Evolutionary conservation across 805 yeast genomes (phyloP).

Genomic region (Jamesozyma jinghongensis): DNA sequence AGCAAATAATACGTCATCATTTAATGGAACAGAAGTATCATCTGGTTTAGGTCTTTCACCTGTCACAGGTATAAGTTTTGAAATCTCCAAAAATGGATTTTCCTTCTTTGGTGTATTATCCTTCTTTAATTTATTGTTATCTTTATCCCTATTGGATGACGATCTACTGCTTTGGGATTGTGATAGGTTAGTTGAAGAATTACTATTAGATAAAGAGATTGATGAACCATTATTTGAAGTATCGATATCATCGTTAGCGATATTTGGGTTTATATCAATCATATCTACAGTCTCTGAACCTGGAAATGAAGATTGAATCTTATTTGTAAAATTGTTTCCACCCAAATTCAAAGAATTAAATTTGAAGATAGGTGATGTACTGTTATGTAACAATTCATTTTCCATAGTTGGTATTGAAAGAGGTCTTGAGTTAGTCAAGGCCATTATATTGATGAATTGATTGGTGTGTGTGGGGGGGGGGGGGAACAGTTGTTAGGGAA

Average conservation of each 20-base stretch:
- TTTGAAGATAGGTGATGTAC: constrained; percentile 28
- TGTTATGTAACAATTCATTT: constrained; percentile 26
- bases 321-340: not conserved
- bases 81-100: constrained; percentile 34
- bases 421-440: constrained; percentile 60
- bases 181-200: constrained; percentile 4
- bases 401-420: constrained; percentile 40
- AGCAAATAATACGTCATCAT: constrained; percentile 68
- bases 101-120: constrained; percentile 17
- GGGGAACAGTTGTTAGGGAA: too few species aligned
- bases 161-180: too few species aligned
- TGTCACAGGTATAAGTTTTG: constrained; percentile 72
- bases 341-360: constrained; percentile 18
- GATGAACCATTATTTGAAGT: not conserved
- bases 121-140: constrained; percentile 7
- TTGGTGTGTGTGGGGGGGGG: too few species aligned
- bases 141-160: constrained; percentile 4
- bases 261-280: constrained; percentile 15
- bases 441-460: constrained; percentile 33
- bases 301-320: constrained; percentile 4
- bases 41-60: constrained; percentile 66
- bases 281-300: constrained; percentile 13
- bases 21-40: constrained; percentile 44
- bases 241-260: not conserved
- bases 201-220: not conserved